Evolutionary conservation across 352 stramenopile genomes (phyloP).

Genomic region (Phytophthora sp.): DNA sequence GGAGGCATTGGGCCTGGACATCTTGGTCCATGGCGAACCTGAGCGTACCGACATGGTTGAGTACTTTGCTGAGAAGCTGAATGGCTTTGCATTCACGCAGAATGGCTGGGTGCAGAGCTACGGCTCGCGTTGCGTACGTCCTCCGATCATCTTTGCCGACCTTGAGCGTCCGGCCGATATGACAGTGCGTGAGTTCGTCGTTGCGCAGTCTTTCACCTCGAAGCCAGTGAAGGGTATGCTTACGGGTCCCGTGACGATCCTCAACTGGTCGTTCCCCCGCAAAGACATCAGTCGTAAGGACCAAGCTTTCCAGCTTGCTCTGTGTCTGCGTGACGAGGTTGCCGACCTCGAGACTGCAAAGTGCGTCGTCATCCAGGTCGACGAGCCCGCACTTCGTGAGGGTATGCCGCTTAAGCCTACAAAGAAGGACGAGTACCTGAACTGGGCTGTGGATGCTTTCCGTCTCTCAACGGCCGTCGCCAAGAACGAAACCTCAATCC

Average conservation of each 20-base stretch:
- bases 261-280: slow-evolving; percentile 96
- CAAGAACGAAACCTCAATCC: slow-evolving; percentile 91
- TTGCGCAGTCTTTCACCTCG: slow-evolving; percentile 89
- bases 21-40: slow-evolving; percentile 93
- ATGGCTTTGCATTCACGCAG: slow-evolving; percentile 92
- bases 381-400: slow-evolving; percentile 93
- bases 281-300: slow-evolving; percentile 91
- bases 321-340: slow-evolving; percentile 93
- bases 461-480: slow-evolving; percentile 87
- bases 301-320: slow-evolving; percentile 89
- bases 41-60: slow-evolving; percentile 96
- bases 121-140: slow-evolving; percentile 91
- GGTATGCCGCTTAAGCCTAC: slow-evolving; percentile 89
- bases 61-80: slow-evolving; percentile 94
- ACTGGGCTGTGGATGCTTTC: slow-evolving; percentile 87
- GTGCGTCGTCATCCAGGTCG: slow-evolving; percentile 91
- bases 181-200: slow-evolving; percentile 91
- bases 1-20: slow-evolving; percentile 92
- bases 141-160: slow-evolving; percentile 92
- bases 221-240: slow-evolving; percentile 96
- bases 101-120: slow-evolving; percentile 96
- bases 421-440: slow-evolving; percentile 87
- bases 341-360: slow-evolving; percentile 89
- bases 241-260: slow-evolving; percentile 93
- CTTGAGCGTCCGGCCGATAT: slow-evolving; percentile 86